Conservation (phyloP, 1,284 basidiomycete genomes). For the Porodaedalea pini region DNA sequence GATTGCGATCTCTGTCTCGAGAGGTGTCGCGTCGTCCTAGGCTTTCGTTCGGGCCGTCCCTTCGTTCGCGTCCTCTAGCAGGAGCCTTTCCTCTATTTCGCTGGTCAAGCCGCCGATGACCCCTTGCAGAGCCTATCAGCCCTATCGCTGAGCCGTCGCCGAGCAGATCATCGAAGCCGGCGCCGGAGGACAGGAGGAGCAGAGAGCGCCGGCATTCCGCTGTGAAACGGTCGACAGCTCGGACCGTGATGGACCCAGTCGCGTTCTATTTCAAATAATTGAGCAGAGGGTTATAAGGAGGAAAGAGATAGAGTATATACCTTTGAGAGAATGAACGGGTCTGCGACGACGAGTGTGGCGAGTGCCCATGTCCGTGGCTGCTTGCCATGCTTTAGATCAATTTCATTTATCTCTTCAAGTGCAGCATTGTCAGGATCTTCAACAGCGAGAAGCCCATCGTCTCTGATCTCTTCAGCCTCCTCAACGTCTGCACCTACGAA, state of each 20-base stretch:
- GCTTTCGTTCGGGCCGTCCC: no score
- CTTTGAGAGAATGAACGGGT: constrained; percentile 48
- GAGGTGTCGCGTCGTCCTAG: no score
- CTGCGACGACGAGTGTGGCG: constrained; percentile 36
- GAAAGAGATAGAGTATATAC: constrained; percentile 27
- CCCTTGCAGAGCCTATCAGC: neutral
- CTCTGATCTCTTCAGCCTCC: neutral
- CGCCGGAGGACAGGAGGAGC: constrained; percentile 2
- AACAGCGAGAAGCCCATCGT: constrained; percentile 7
- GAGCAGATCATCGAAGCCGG: constrained; percentile 10
- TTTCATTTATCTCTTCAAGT: constrained; percentile 14
- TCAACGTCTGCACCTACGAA: neutral
- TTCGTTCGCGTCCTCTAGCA: no score
- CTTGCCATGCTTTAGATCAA: constrained; percentile 2
- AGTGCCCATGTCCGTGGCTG: constrained; percentile 24
- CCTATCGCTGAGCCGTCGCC: constrained; percentile 6
- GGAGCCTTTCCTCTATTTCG: no score
- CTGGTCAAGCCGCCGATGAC: neutral
- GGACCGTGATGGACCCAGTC: constrained; percentile 24
- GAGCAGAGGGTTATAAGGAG: neutral
- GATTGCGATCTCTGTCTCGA: no score
- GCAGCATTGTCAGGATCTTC: constrained; percentile 19
- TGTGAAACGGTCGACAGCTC: constrained; percentile 26
- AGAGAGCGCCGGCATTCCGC: constrained; percentile 24
- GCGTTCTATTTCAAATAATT: constrained; percentile 32